These are phyloP conservation scores for Cutaneotrichosporon sp. DNA, from an alignment of 1,284 basidiomycete species.

Conservation along the genomic window DNA sequence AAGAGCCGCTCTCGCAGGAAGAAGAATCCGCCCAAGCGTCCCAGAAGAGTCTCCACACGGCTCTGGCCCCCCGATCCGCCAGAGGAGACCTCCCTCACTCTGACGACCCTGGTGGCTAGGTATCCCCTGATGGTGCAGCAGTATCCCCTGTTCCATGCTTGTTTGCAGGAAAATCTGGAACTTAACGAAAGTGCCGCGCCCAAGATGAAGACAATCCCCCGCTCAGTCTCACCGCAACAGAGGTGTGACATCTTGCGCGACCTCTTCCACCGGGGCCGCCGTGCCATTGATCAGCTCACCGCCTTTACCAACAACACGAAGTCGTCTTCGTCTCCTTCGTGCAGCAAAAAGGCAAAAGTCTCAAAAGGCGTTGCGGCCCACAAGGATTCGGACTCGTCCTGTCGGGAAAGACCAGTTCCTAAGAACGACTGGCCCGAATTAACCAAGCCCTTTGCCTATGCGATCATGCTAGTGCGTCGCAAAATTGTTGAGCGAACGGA, in stretches of 20 bases:
- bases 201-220: conserved; percentile 45
- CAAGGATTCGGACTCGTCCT: too few relatives aligned
- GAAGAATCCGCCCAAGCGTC: neutral
- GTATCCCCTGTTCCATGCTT: conserved; percentile 45
- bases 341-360: too few relatives aligned
- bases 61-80: too few relatives aligned
- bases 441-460: conserved; percentile 36
- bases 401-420: too few relatives aligned
- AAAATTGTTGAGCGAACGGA: conserved; percentile 49
- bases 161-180: conserved; percentile 41
- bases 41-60: too few relatives aligned
- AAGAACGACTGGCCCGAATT: conserved; percentile 32
- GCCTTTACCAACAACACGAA: too few relatives aligned
- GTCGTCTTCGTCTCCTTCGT: too few relatives aligned
- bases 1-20: conserved; percentile 12
- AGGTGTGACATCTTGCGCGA: conserved; percentile 38
- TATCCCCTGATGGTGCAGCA: conserved; percentile 37
- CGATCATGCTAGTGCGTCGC: conserved; percentile 41
- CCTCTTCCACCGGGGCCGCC: conserved; percentile 41
- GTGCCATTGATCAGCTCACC: conserved; percentile 44
- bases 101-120: conserved; percentile 29
- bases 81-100: too few relatives aligned
- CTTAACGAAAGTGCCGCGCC: conserved; percentile 45
- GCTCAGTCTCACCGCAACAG: conserved; percentile 29
- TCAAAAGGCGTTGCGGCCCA: too few relatives aligned